Evolutionary conservation across 2,329 filamentous ascomycete genomes (phyloP), one percentile per base, ranked within the genome.

Genomic region (Daldinia sp.): DNA sequence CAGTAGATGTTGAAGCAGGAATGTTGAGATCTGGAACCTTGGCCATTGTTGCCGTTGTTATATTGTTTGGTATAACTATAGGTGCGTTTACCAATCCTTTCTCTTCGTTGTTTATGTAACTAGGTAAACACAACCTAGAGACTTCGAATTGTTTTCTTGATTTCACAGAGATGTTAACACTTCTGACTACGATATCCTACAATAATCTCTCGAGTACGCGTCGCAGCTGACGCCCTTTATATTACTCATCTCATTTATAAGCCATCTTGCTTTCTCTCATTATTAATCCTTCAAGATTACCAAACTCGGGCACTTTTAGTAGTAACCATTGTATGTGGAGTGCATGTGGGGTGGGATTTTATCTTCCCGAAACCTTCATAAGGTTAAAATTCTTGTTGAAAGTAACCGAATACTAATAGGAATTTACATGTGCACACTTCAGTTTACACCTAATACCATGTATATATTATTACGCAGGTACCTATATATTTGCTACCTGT

Each of bases 21-120:
- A 81, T 79, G n/a, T 75, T 69, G 15, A 80, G 71, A 20, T 78
- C 68, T 12, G 74, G 77, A 35, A 62, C 72, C 68, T 53, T 69
- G 7, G 74, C 66, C 74, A 73, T 73, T 20, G 26, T 72, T 60
- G 28, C 51, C 30, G 23, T 23, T 10, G 33, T 9, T 35, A 35
- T 35, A 9, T 48, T 15, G 44, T 5, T 39, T 39, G 35, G 12
- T 48, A 48, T 48, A 35, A 35, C 7, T 35, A 23, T 23, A 23
- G 33, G 33, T 35, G 30, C 9, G 33, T 35, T 26, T 28, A 13
- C 7, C 12, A 12, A 33, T 51, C 26, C 7, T 1, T 33, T 18
- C 13, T 1, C 7, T 51, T 15, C 23, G 46, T 7, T 50, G 5
- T 30, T 7, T 42, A 20, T 1, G 20, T 23, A 23, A 2, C 1